These are phyloP conservation scores for Phaeosphaeriaceae sp. DNA, from an alignment of 2,329 filamentous ascomycete genomes.

Conservation along the genomic window DNA sequence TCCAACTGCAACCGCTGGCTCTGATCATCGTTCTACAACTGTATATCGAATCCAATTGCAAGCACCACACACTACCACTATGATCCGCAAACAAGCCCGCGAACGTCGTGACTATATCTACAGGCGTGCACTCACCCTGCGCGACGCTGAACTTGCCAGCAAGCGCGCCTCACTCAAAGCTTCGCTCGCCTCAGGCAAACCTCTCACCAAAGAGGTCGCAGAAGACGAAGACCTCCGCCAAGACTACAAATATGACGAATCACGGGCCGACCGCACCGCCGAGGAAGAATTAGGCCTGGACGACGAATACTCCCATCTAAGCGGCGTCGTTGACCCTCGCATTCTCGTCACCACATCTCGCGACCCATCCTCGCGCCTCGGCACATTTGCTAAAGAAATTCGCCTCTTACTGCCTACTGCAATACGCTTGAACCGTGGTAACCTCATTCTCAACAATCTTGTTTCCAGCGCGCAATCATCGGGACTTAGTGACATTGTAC, in stretches of 20 bases:
- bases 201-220: slow-evolving; percentile 79
- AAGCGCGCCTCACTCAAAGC: slow-evolving; percentile 87
- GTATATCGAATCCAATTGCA: neutral
- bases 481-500: slow-evolving; percentile 80
- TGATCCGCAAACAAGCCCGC: slow-evolving; percentile 66
- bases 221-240: slow-evolving; percentile 84
- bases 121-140: slow-evolving; percentile 76
- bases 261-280: slow-evolving; percentile 68
- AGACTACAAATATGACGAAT: slow-evolving; percentile 95
- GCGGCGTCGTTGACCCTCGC: slow-evolving; percentile 88
- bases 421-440: slow-evolving; percentile 90
- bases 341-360: slow-evolving; percentile 90
- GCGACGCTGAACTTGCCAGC: slow-evolving; percentile 88
- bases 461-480: slow-evolving; percentile 80
- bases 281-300: slow-evolving; percentile 78
- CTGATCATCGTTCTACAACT: neutral
- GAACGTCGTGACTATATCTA: slow-evolving; percentile 82
- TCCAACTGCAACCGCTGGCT: no score
- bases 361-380: slow-evolving; percentile 81
- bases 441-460: slow-evolving; percentile 83
- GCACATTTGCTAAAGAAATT: slow-evolving; percentile 93
- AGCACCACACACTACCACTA: slow-evolving; percentile 5
- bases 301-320: slow-evolving; percentile 88
- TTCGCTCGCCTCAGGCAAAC: slow-evolving; percentile 87
- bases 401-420: slow-evolving; percentile 81